These are phyloP conservation scores for Pleurotus tuoliensis DNA, from an alignment of 768 basidiomycete species.

Conservation along the genomic window DNA sequence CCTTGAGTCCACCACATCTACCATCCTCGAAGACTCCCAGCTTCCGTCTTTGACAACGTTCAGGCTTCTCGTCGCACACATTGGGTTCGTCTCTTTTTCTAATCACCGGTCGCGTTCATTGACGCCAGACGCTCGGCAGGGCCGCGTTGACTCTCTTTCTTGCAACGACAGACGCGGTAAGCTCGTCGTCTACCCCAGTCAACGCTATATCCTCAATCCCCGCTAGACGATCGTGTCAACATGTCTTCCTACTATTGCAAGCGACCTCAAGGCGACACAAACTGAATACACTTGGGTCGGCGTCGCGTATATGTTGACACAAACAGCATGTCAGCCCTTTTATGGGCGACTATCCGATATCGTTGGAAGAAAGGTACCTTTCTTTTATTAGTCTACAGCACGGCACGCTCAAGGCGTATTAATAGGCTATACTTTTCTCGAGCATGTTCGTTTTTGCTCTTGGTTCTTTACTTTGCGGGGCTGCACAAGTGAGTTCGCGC, in stretches of 20 bases:
- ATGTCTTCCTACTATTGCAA: conserved; percentile 74
- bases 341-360: conserved; percentile 81
- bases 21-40: conserved; percentile 22
- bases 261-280: conserved; percentile 61
- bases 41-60: conserved; percentile 42
- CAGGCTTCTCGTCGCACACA: conserved; percentile 59
- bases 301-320: conserved; percentile 80
- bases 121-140: conserved; percentile 30
- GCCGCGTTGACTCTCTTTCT: conserved; percentile 80
- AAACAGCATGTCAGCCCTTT: conserved; percentile 81
- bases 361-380: conserved; percentile 68
- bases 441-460: conserved; percentile 74
- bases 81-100: conserved; percentile 46
- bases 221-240: conserved; percentile 72
- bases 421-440: conserved; percentile 61
- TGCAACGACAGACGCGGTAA: conserved; percentile 81
- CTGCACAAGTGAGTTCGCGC: conserved; percentile 51
- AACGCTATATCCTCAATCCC: neutral
- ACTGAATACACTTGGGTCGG: conserved; percentile 85
- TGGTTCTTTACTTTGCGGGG: conserved; percentile 78
- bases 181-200: conserved; percentile 18
- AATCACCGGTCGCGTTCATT: neutral
- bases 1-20: conserved; percentile 25
- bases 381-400: conserved; percentile 4
- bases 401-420: neutral